phyloP scores from a whole-genome alignment of 1,284 basidiomycete genomes.

The Melampsora abietis-canadensis region DNA sequence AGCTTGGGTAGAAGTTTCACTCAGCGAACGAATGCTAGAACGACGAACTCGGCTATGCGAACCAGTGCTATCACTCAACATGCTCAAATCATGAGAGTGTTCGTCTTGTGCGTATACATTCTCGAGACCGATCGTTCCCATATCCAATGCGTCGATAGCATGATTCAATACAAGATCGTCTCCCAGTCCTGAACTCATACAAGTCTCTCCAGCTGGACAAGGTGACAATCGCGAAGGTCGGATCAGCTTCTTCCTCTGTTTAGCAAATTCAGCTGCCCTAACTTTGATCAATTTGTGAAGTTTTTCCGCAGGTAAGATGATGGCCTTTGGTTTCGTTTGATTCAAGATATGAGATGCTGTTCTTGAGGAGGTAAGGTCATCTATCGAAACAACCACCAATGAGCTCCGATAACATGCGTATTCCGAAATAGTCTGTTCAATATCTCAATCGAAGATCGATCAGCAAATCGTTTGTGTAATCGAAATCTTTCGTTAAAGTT shows the following conservation, averaged over 20 bases:
- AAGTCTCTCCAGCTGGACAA: neutral
- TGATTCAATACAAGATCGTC: neutral
- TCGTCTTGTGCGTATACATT: neutral
- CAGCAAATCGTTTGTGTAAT: neutral
- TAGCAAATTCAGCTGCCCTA: neutral
- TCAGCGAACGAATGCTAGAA: neutral
- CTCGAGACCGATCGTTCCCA: neutral
- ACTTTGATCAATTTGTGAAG: slow-evolving; percentile 9
- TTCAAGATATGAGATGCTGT: slow-evolving; percentile 27
- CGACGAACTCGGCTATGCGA: neutral
- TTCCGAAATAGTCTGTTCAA: slow-evolving; percentile 23
- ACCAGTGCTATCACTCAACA: neutral
- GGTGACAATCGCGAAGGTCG: neutral
- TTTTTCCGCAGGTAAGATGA: slow-evolving; percentile 27
- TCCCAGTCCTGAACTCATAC: neutral
- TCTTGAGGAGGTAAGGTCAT: slow-evolving; percentile 17
- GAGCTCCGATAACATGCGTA: slow-evolving; percentile 38
- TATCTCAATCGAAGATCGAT: neutral
- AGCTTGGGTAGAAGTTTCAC: neutral
- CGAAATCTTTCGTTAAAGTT: neutral
- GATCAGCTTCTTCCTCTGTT: neutral
- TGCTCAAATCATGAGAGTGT: neutral
- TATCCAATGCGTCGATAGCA: neutral
- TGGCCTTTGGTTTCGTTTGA: slow-evolving; percentile 11
- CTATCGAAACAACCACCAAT: slow-evolving; percentile 33